Base-by-base conservation (phyloP, 2,329 filamentous ascomycete genomes). In the Coleophoma cylindrospora region DNA sequence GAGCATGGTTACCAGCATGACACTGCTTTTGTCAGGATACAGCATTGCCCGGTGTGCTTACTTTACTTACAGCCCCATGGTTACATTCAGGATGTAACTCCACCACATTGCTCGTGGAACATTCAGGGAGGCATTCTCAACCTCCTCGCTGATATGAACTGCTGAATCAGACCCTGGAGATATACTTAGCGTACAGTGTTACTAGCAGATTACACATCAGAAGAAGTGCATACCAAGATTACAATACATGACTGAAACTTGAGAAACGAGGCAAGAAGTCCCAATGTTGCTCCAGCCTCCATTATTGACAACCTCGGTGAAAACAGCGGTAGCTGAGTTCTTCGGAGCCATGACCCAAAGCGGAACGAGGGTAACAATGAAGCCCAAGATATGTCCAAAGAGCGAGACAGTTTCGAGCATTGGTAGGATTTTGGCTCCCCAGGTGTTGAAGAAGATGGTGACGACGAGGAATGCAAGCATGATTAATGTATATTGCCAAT, bases 21-120 rank as follows among this genome's bases (percentile, higher is more conserved):
- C 50, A 50, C 41, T 44, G n/a, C 14, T 2, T 3, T n/a, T 8
- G 12, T 43, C 12, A n/a, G 19, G 11, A 44, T 27, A 27, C 27
- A 27, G 4, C 4, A 27, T 2, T 27, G 9, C 27, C 27, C 6
- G 27, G 9, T 27, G 9, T 7, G 2, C 9, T 27, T 27, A 27
- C 27, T 21, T 5, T 14, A 10, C 41, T 44, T 44, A 44, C 41
- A 78, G 69, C 2, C 74, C 75, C 9, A 77, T 63, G 2, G 57
- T 54, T 1, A 73, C 74, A 51, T 78, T 79, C 50, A 78, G 65
- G 14, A 72, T 47, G 45, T 74, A 69, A 4, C 70, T 71, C 46
- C 68, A 69, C 34, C 77, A 67, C 61, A 79, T 76, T 5, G 71
- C 71, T 51, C 66, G 60, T 2, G 75, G 76, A 2, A 79, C 70